phyloP scores from a whole-genome alignment of 192 early-diverging fungal genomes.

The Backusella mclennaniae region DNA sequence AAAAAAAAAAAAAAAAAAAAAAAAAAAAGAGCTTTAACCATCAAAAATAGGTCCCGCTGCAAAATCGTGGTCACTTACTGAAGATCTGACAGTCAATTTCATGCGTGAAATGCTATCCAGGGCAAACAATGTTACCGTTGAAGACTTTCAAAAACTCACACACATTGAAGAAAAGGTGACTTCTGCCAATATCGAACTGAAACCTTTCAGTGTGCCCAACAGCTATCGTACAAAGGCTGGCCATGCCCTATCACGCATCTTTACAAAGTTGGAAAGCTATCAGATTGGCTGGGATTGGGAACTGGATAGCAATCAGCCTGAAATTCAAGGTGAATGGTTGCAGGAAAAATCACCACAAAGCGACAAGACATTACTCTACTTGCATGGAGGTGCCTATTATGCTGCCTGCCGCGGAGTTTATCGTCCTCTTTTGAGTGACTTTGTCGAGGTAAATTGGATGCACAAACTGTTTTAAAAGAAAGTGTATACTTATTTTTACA shows the following conservation, averaged over 20 bases:
- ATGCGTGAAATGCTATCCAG: constrained; percentile 27
- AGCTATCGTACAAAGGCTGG: constrained; percentile 33
- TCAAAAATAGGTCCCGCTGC: constrained; percentile 36
- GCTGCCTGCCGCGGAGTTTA: constrained; percentile 34
- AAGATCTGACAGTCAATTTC: constrained; percentile 29
- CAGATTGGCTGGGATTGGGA: constrained; percentile 50
- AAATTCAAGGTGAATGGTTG: constrained; percentile 45
- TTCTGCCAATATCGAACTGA: constrained; percentile 3
- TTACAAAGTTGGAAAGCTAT: constrained; percentile 23
- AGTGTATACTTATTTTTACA: not conserved
- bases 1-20: no score
- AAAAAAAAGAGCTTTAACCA: not conserved
- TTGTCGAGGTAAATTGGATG: constrained; percentile 43
- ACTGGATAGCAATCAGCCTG: constrained; percentile 19
- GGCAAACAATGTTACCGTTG: constrained; percentile 25
- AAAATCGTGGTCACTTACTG: constrained; percentile 42
- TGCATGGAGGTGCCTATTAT: constrained; percentile 79
- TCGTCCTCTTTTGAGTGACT: constrained; percentile 35
- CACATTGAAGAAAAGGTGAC: constrained; percentile 8
- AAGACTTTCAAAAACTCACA: constrained; percentile 35
- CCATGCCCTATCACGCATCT: constrained; percentile 22
- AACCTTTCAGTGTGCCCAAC: constrained; percentile 20
- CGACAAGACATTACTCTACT: constrained; percentile 61
- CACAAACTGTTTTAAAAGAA: not conserved
- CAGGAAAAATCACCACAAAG: constrained; percentile 19